Conservation (phyloP, 2,329 filamentous ascomycete genomes). For the Monosporascus sp. region DNA sequence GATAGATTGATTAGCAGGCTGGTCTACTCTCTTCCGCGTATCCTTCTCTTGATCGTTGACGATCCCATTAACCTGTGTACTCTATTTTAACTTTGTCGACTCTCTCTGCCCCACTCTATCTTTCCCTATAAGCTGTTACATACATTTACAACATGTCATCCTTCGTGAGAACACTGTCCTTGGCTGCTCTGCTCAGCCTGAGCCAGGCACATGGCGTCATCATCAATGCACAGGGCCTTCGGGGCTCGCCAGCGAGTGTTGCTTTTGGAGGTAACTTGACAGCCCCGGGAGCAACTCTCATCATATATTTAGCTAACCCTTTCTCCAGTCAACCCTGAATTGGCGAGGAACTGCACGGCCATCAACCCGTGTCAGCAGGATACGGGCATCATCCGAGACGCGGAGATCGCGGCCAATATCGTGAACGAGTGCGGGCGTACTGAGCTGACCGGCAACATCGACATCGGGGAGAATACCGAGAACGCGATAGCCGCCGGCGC, state of each 20-base stretch:
- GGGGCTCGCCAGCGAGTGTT: conserved; percentile 39
- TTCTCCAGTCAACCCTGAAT: conserved; percentile 41
- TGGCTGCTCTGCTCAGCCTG: conserved; percentile 30
- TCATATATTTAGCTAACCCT: background rate
- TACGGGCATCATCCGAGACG: conserved; percentile 56
- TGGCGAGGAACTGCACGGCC: conserved; percentile 57
- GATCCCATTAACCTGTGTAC: conserved; percentile 24
- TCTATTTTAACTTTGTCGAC: conserved; percentile 10
- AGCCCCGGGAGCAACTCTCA: background rate
- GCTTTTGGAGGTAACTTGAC: conserved; percentile 40
- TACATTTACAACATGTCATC: conserved; percentile 31
- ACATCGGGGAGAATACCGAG: conserved; percentile 52
- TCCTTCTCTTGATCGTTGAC: conserved; percentile 15
- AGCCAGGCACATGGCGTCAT: conserved; percentile 41
- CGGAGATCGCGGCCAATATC: conserved; percentile 44
- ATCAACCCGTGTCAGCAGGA: conserved; percentile 64
- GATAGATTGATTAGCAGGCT: conserved; percentile 10
- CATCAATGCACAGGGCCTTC: conserved; percentile 38
- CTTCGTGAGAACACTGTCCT: conserved; percentile 26
- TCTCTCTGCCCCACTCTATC: conserved; percentile 19
- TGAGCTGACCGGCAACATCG: conserved; percentile 54
- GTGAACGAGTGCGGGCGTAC: conserved; percentile 60
- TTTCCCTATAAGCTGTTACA: conserved; percentile 24
- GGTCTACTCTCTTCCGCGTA: conserved; percentile 15
- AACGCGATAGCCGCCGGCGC: conserved; percentile 38